Conservation (phyloP, 139 green algal genomes). For the Bryopsis sp. region DNA sequence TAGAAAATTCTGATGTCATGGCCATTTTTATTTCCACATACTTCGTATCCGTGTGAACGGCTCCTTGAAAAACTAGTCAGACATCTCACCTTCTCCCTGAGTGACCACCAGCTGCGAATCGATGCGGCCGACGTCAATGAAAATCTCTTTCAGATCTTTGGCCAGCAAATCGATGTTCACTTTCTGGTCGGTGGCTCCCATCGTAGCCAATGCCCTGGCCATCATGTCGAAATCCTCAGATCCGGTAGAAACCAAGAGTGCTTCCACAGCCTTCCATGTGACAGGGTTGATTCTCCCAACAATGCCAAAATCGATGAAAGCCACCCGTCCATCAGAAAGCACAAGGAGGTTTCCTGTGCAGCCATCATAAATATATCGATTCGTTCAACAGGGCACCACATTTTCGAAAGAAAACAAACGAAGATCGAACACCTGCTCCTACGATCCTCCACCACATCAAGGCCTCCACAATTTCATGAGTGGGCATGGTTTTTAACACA, state of each 20-base stretch:
- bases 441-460: too few species aligned
- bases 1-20: too few species aligned
- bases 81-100: too few species aligned
- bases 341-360: slow-evolving; percentile 91
- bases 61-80: too few species aligned
- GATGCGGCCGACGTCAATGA: slow-evolving; percentile 37
- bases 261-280: slow-evolving; percentile 63
- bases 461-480: too few species aligned
- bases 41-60: too few species aligned
- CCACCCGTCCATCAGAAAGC: slow-evolving; percentile 59
- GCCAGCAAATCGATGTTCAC: slow-evolving; percentile 54
- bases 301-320: slow-evolving; percentile 93
- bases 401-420: too few species aligned
- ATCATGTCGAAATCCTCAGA: slow-evolving; percentile 64
- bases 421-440: too few species aligned
- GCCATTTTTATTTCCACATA: too few species aligned
- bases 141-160: slow-evolving; percentile 54
- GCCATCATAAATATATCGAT: too few species aligned
- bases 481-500: too few species aligned
- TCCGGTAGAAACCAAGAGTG: slow-evolving; percentile 56
- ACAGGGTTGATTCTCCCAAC: slow-evolving; percentile 68
- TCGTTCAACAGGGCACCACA: too few species aligned
- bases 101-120: slow-evolving; percentile 33
- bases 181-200: slow-evolving; percentile 28
- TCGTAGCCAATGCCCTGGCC: slow-evolving; percentile 56